These are phyloP conservation scores for Gardenia jasminoides DNA, from an alignment of 257 asterid species.

Conservation along the genomic window DNA sequence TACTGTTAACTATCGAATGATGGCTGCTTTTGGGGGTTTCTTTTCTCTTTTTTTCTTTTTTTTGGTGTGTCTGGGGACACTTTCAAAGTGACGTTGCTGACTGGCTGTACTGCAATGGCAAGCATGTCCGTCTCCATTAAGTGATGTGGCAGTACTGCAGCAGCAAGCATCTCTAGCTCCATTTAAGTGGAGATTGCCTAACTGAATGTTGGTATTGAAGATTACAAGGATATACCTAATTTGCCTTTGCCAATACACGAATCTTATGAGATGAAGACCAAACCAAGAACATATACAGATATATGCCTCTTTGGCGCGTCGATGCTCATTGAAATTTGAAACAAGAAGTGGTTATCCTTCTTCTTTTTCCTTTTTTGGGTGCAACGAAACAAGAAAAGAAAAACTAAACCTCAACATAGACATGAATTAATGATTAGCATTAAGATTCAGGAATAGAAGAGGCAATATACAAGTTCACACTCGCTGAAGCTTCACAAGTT, in stretches of 20 bases:
- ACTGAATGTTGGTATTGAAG: not conserved
- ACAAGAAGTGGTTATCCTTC: not conserved
- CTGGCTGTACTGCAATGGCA: no score
- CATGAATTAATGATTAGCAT: not conserved
- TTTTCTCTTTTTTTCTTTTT: no score
- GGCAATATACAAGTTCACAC: constrained; percentile 18
- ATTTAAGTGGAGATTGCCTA: not conserved
- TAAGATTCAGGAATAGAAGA: not conserved
- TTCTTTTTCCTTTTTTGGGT: not conserved
- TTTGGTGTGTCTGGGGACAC: no score
- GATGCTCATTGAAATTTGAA: not conserved
- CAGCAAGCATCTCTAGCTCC: not conserved
- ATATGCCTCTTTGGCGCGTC: not conserved
- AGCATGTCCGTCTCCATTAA: not conserved
- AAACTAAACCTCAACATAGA: not conserved
- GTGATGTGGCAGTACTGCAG: no score
- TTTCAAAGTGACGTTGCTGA: no score
- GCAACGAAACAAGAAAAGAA: not conserved
- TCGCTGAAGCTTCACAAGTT: constrained; percentile 15
- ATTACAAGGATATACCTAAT: not conserved
- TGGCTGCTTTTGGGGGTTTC: no score
- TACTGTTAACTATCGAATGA: no score
- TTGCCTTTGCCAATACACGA: not conserved
- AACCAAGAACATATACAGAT: not conserved
- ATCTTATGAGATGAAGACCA: not conserved